Evolutionary conservation across 805 yeast genomes (phyloP).

Genomic region (Candida ipomoeae): DNA sequence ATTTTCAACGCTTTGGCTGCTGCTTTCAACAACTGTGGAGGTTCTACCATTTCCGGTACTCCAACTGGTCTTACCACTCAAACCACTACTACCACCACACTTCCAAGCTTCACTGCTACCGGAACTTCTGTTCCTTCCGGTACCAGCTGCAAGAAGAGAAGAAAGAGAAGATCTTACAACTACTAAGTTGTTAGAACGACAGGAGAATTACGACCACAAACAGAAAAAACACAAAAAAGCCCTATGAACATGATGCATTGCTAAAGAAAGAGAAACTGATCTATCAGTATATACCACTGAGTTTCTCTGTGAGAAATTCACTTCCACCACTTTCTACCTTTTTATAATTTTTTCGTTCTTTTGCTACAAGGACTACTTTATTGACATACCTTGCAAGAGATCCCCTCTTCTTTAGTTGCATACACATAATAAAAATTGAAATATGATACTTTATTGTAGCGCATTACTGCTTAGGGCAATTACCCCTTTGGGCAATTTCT

Average conservation of each 20-base stretch:
- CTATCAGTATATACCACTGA: slow-evolving; percentile 1
- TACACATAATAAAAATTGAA: background rate
- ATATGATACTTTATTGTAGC: background rate
- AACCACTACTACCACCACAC: slow-evolving; percentile 23
- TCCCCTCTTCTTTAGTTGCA: background rate
- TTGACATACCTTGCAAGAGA: background rate
- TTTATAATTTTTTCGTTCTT: background rate
- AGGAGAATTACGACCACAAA: background rate
- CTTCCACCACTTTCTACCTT: background rate
- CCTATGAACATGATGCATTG: background rate
- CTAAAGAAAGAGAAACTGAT: background rate
- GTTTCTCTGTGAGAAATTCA: slow-evolving; percentile 2
- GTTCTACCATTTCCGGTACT: slow-evolving; percentile 21
- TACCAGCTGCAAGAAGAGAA: slow-evolving; percentile 20
- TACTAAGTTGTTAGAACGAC: slow-evolving; percentile 5
- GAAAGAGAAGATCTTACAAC: slow-evolving; percentile 27
- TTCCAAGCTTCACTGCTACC: slow-evolving; percentile 19
- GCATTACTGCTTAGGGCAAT: background rate
- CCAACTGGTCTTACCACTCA: slow-evolving; percentile 21
- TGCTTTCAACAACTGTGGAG: slow-evolving; percentile 36
- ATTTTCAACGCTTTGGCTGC: slow-evolving; percentile 42
- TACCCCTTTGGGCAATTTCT: background rate
- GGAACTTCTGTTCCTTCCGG: slow-evolving; percentile 20
- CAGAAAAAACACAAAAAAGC: background rate
- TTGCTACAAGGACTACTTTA: background rate